Evolutionary conservation across 116 monocot genomes (phyloP), one percentile per base, ranked within the genome.

Genomic region (Iris pallida): DNA sequence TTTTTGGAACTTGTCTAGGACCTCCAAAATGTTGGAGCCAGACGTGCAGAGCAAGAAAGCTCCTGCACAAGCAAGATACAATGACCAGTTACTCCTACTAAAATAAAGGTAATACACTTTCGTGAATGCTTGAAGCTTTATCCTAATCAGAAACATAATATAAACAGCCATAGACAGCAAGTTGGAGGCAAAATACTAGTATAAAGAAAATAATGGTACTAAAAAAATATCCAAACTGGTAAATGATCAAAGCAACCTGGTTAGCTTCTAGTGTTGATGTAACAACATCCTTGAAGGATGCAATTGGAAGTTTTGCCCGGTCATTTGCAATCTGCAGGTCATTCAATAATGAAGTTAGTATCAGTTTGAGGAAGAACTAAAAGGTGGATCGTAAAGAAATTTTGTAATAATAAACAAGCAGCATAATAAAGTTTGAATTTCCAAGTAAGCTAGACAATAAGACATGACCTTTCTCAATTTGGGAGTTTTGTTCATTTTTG

Each of bases 241-340:
- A 43, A 41, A 15, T 47, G 11, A 54, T 42, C 44, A 63, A 42
- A 55, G 9, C 42, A 71, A 96, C 96, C 96, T 97, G 89, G 48
- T 97, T 73, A 79, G 70, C 68, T 67, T 89, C 83, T 78, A 97
- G 71, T 10, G 80, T 80, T 47, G 92, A 84, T 61, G 83, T 81
- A 51, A 97, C 92, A 16, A 63, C 73, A 80, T 87, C 81, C 75
- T 80, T 87, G 78, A 77, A 97, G 14, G 86, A 79, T 58, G 87
- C 80, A 83, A 92, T 97, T 47, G 96, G 96, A 73, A 97, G 89
- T 72, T 85, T 92, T 48, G 74, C 67, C 69, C 81, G 80, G 61
- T 73, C 78, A 83, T 87, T 72, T 10, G 76, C 53, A 68, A 83
- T 74, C 96, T 97, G 77, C 67, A 72, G 45, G 75, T 46, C 51